Conservation (phyloP, 306 rosid species). For the Vigna unguiculata region DNA sequence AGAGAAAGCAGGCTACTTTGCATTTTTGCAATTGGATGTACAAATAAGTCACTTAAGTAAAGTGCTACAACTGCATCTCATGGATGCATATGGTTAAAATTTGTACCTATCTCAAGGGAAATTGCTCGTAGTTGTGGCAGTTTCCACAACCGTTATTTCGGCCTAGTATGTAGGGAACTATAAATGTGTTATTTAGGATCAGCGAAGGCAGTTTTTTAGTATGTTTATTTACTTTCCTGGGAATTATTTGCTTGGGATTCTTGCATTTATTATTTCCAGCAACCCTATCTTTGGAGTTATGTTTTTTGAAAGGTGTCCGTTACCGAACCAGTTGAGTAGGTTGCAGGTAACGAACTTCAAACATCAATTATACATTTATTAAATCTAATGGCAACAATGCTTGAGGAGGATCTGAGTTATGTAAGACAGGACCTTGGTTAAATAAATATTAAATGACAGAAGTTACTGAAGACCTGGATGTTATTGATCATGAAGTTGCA, state of each 20-base stretch:
- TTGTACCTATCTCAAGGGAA: constrained; percentile 85
- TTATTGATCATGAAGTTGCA: constrained; percentile 1
- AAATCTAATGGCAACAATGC: background rate
- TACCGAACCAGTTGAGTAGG: too few relatives aligned
- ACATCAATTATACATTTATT: too few relatives aligned
- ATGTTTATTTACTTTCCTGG: too few relatives aligned
- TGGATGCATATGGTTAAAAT: constrained; percentile 25
- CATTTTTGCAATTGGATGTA: constrained; percentile 67
- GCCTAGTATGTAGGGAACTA: too few relatives aligned
- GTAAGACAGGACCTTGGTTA: background rate
- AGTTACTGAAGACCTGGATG: constrained; percentile 5
- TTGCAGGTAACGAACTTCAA: too few relatives aligned
- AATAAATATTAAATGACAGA: background rate
- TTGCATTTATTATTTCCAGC: too few relatives aligned
- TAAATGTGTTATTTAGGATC: too few relatives aligned
- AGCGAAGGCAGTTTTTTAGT: too few relatives aligned
- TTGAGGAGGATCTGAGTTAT: background rate
- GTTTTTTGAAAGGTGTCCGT: too few relatives aligned
- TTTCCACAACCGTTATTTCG: too few relatives aligned
- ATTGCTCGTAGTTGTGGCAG: constrained; percentile 76
- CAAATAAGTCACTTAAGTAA: background rate
- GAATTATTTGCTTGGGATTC: too few relatives aligned
- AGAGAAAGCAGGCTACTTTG: constrained; percentile 97
- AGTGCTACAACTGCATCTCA: constrained; percentile 21
- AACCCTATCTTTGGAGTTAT: too few relatives aligned